Percentiles rank a stretch among this genome's conserved stretches.
phyloP scores from a whole-genome alignment of 345 rosid species.

The Streptanthus diversifolius region DNA sequence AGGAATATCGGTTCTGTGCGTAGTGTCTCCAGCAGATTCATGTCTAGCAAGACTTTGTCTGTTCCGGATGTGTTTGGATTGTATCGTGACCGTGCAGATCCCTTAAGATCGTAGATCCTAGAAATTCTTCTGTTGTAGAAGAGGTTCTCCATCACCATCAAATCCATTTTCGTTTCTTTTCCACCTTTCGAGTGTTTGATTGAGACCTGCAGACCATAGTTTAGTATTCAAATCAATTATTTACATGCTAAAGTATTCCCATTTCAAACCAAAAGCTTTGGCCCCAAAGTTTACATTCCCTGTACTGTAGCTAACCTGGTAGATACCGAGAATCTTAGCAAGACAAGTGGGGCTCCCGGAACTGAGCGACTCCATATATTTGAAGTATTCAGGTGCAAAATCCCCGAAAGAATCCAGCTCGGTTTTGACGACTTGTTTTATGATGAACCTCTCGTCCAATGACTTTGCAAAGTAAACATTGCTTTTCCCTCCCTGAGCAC shows the following conservation, averaged over 20 bases:
- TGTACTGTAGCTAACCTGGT: conserved; percentile 59
- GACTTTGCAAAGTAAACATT: conserved; percentile 94
- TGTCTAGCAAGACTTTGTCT: conserved; percentile 78
- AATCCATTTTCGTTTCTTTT: conserved; percentile 87
- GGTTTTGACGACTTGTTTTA: conserved; percentile 83
- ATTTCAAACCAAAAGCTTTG: background rate
- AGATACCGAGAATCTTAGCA: conserved; percentile 93
- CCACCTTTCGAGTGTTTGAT: conserved; percentile 78
- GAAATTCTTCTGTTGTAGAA: conserved; percentile 72
- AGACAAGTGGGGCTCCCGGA: conserved; percentile 94
- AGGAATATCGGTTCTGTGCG: conserved; percentile 88
- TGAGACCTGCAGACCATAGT: conserved; percentile 53
- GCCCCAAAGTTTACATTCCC: background rate
- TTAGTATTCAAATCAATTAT: conserved; percentile 5
- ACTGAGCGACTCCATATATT: conserved; percentile 65
- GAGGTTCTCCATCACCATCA: conserved; percentile 99
- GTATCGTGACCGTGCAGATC: conserved; percentile 77
- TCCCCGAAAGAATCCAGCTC: conserved; percentile 93
- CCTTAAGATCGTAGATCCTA: conserved; percentile 86
- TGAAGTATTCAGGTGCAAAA: conserved; percentile 81
- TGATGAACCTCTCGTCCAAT: conserved; percentile 87
- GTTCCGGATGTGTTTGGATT: conserved; percentile 76
- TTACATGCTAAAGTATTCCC: background rate
- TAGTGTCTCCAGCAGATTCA: conserved; percentile 73
- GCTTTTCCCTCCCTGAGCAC: conserved; percentile 97